Base-by-base conservation (phyloP, 192 early-diverging fungal species). In the Linnemannia zychae region DNA sequence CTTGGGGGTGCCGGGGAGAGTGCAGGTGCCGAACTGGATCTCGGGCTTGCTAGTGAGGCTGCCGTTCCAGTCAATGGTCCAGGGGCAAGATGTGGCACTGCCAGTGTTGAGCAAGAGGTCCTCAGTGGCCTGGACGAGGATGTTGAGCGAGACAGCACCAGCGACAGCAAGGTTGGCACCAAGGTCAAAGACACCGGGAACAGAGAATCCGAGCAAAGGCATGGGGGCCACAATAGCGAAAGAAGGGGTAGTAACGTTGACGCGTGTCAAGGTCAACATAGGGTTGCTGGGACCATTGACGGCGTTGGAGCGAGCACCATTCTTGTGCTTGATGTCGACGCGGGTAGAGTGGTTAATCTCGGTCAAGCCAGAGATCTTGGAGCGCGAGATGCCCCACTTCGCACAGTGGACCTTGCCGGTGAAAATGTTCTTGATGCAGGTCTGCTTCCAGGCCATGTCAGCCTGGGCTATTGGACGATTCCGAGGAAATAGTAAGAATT, bases 31-130 rank as follows among this genome's bases (percentile, higher is more conserved):
- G 33, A 82, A 82, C 48, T 82, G 74, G 65, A 82, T 67, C n/a
- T 75, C 76, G 24, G 80, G 80, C 46, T 53, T 28, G 7, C 44
- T 40, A 36, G 75, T 52, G 75, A 82, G 31, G 3, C 46, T 31
- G n/a, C 80, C 80, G 57, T 77, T 75, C 80, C 80, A 82, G n/a
- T 82, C 70, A 44, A 82, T 82, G 70, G 71, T 66, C 80, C 80
- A 82, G 18, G 80, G 80, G 71, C 80, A 82, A 31, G 57, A 67
- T 1, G 80, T 34, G 46, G 68, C 46, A 36, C 46, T 68, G 63
- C 80, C 80, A 46, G 75, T 82, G 80, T 82, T 82, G 71, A 82
- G 71, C 74, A 82, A 52, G 34, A 82, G 70, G 31, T 82, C 80
- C 71, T 82, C 9, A n/a, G 80, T 72, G 37, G 80, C 80, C 69